A percentile compares a stretch with the other conserved stretches of the same genome.
These are phyloP conservation scores for Coemansia sp. DNA, from an alignment of 192 early-diverging fungal species.

Conservation along the genomic window DNA sequence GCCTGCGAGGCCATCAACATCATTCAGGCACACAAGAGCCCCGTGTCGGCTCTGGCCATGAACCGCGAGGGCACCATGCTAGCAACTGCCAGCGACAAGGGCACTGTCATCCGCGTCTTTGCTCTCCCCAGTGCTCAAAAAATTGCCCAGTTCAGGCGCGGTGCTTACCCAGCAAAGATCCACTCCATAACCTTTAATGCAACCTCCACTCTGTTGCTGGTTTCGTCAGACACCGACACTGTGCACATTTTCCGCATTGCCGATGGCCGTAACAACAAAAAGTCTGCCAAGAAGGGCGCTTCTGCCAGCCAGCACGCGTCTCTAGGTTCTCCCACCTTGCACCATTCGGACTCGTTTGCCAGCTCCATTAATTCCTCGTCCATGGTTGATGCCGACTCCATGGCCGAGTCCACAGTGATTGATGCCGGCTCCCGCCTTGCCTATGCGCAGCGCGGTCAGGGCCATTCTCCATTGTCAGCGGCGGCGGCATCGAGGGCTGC, in stretches of 20 bases:
- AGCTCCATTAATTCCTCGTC: constrained; percentile 26
- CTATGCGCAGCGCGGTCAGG: neutral
- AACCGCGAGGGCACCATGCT: constrained; percentile 89
- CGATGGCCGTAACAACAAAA: constrained; percentile 37
- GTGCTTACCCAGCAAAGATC: constrained; percentile 87
- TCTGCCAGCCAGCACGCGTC: neutral
- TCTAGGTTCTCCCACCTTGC: constrained; percentile 2
- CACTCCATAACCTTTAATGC: constrained; percentile 85
- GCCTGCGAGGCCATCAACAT: constrained; percentile 87
- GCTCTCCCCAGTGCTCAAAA: constrained; percentile 79
- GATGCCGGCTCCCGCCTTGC: neutral
- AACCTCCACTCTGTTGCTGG: constrained; percentile 47
- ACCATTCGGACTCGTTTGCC: constrained; percentile 23
- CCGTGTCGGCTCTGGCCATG: constrained; percentile 79
- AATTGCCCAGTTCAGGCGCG: constrained; percentile 90
- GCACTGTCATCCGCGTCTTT: constrained; percentile 95
- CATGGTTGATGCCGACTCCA: constrained; percentile 13
- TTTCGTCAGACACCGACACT: constrained; percentile 87
- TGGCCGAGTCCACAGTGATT: constrained; percentile 5
- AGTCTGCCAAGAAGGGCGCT: constrained; percentile 1
- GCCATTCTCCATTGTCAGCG: no score
- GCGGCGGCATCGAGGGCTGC: neutral
- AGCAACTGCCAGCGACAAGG: constrained; percentile 95
- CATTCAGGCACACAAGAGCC: constrained; percentile 92
- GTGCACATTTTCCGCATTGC: constrained; percentile 89